Conservation (phyloP, 169 alveolate genomes). For the Eimeria necatrix region DNA sequence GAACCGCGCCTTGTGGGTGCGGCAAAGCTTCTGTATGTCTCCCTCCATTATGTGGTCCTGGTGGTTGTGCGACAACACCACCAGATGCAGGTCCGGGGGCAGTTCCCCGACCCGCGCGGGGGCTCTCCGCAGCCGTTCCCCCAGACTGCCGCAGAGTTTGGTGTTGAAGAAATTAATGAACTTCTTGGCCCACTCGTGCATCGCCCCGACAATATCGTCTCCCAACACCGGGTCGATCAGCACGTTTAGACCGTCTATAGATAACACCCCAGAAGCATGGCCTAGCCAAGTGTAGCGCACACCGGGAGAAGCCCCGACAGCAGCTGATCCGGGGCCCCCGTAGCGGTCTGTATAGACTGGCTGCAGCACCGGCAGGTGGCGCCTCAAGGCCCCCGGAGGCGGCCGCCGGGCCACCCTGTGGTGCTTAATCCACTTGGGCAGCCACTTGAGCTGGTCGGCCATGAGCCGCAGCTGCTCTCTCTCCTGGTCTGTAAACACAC, state of each 20-base stretch:
- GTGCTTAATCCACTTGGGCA: constrained; percentile 75
- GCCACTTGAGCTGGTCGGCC: constrained; percentile 75
- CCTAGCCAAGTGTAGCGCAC: constrained; percentile 76
- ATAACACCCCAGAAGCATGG: constrained; percentile 58
- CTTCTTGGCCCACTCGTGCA: constrained; percentile 46
- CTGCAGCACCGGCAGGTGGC: constrained; percentile 35
- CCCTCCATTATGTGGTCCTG: constrained; percentile 78
- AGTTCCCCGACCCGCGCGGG: constrained; percentile 12
- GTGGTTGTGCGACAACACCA: constrained; percentile 69
- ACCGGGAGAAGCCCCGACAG: constrained; percentile 26
- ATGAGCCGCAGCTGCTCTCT: constrained; percentile 55
- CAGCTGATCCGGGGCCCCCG: constrained; percentile 72
- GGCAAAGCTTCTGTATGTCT: constrained; percentile 31
- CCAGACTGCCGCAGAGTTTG: constrained; percentile 63
- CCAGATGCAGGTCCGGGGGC: constrained; percentile 41
- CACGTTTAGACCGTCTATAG: constrained; percentile 60
- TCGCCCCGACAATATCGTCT: constrained; percentile 60
- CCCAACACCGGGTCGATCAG: constrained; percentile 72
- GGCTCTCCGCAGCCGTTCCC: constrained; percentile 52
- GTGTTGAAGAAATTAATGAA: constrained; percentile 11
- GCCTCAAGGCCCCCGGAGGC: neutral
- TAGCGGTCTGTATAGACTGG: constrained; percentile 62
- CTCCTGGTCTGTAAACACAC: constrained; percentile 39
- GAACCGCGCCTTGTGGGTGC: constrained; percentile 5
- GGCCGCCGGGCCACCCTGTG: constrained; percentile 56